Evolutionary conservation across 169 alveolate species (phyloP), one percentile per base, ranked within the genome.

Genomic region (Cyclospora cayetanensis): DNA sequence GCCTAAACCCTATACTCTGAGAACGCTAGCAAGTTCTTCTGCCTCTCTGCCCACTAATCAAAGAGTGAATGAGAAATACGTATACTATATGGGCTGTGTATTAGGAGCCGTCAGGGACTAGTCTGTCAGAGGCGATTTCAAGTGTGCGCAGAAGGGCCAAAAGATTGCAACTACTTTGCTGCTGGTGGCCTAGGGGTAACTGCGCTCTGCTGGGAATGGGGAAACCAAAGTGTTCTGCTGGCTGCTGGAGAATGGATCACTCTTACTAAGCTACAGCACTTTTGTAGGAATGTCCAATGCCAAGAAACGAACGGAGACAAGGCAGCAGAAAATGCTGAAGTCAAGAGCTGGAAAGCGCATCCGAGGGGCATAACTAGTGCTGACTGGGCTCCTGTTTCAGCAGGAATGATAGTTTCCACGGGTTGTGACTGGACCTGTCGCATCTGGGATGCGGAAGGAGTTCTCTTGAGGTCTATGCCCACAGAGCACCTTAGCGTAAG

Each of bases 131-230:
- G n/a, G 25, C 65, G 31, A 7, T 42, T 76, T 1, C 42, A 76
- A 37, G 66, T 27, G 12, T 39, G 46, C 20, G 65, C 86, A n/a
- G 29, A 37, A 22, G 37, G n/a, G 15, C n/a, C 25, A n/a, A 41
- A 27, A 22, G 42, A n/a, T 3, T 37, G 0, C 15, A 39, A 9
- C 7, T 25, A 63, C 66, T 76, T 42, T 27, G 63, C 86, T 27
- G 20, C 25, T 25, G 86, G 86, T 3, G 63, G 86, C 22, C 41
- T 39, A 3, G 86, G 65, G 11, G 18, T 76, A 2, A n/a, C 65
- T 37, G 86, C 86, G 18, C 55, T 76, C n/a, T 41, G 63, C 7
- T 76, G 86, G 86, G 85, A n/a, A n/a, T 31, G 65, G 4, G 65
- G 18, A 1, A 63, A 42, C 29, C 42, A 42, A 42, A n/a, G 66